Conservation (phyloP, 1,284 basidiomycete species). For the Ganoderma resinaceum region DNA sequence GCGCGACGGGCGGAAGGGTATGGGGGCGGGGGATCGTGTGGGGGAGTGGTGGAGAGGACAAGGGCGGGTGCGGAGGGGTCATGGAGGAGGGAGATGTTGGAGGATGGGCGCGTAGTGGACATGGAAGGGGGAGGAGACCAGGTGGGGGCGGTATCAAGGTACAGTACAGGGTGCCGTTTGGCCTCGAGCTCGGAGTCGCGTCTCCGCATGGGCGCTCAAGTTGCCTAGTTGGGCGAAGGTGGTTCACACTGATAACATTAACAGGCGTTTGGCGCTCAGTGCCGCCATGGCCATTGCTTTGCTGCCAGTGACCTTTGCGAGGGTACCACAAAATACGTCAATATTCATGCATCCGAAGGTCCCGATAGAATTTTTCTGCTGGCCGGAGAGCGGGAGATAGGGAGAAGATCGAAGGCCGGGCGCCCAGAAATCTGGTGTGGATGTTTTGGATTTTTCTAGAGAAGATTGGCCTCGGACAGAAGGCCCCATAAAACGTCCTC, state of each 20-base stretch:
- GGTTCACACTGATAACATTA: background rate
- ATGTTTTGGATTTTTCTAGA: background rate
- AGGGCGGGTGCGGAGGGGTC: slow-evolving; percentile 23
- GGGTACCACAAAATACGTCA: no score
- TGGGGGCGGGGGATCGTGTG: slow-evolving; percentile 67
- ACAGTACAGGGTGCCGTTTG: background rate
- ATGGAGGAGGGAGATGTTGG: slow-evolving; percentile 18
- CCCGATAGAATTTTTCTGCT: no score
- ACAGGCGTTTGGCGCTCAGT: background rate
- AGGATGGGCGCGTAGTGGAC: slow-evolving; percentile 22
- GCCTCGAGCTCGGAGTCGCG: background rate
- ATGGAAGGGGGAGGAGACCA: slow-evolving; percentile 18
- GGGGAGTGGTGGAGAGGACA: slow-evolving; percentile 34
- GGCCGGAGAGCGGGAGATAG: background rate
- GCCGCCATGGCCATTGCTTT: background rate
- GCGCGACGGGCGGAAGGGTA: slow-evolving; percentile 65
- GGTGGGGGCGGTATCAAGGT: slow-evolving; percentile 2
- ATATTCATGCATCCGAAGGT: no score
- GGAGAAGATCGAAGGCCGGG: background rate
- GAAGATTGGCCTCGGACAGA: background rate
- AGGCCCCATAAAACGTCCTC: background rate
- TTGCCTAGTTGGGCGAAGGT: slow-evolving; percentile 12
- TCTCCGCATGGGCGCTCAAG: slow-evolving; percentile 14
- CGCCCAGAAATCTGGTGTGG: background rate
- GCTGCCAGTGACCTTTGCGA: no score